Evolutionary conservation across 2,329 filamentous ascomycete species (phyloP).

Genomic region (Hypoxylon sp.): DNA sequence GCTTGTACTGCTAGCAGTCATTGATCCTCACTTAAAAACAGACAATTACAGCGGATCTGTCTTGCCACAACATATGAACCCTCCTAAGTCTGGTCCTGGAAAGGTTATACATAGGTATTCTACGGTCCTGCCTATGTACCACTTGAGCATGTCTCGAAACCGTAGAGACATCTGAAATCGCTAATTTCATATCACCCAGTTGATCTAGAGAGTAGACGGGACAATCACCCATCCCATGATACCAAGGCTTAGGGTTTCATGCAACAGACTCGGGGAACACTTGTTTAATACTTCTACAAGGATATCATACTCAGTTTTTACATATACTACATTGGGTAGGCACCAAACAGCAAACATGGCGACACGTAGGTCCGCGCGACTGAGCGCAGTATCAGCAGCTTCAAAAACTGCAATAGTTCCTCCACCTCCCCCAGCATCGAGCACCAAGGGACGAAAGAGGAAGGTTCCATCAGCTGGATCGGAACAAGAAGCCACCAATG

Average conservation of each 20-base stretch:
- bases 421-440: conserved; percentile 48
- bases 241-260: conserved; percentile 4
- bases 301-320: neutral
- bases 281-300: conserved; percentile 7
- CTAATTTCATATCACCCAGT: neutral
- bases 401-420: conserved; percentile 35
- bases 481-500: conserved; percentile 13
- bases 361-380: conserved; percentile 50
- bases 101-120: neutral
- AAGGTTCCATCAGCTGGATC: conserved; percentile 40
- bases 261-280: neutral
- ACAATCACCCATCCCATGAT: neutral
- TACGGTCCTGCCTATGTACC: neutral
- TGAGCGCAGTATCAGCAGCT: conserved; percentile 48
- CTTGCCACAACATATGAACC: conserved; percentile 8
- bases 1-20: neutral
- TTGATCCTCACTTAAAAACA: conserved; percentile 32
- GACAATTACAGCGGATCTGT: conserved; percentile 20
- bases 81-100: neutral
- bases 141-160: conserved; percentile 16
- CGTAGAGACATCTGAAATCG: conserved; percentile 2
- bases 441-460: conserved; percentile 54
- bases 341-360: conserved; percentile 48
- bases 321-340: neutral
- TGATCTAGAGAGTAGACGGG: neutral